Evolutionary conservation across 1,284 basidiomycete genomes (phyloP).

Genomic region (Cryptococcus sp.): DNA sequence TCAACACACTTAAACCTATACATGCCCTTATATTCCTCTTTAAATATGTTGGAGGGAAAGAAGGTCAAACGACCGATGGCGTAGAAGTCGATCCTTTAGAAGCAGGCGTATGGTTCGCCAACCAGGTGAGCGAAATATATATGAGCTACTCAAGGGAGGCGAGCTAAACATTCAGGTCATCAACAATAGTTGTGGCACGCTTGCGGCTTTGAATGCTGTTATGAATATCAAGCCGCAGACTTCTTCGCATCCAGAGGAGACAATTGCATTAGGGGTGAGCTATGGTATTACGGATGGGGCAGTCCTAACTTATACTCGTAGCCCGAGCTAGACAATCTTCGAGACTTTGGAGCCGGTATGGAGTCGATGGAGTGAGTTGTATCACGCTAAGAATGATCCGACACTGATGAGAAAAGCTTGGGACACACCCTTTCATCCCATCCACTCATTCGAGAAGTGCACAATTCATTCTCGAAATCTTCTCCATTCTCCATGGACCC

Average conservation of each 20-base stretch:
- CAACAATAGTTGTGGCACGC: constrained; percentile 87
- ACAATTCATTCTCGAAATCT: constrained; percentile 72
- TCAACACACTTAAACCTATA: constrained; percentile 69
- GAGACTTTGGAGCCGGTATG: constrained; percentile 75
- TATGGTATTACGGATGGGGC: not conserved
- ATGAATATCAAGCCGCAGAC: constrained; percentile 64
- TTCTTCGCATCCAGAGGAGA: constrained; percentile 33
- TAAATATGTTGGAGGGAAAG: constrained; percentile 69
- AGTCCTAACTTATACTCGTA: not conserved
- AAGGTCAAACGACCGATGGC: constrained; percentile 46
- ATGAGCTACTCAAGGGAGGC: not conserved
- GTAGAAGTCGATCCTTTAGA: constrained; percentile 61
- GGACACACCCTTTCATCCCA: constrained; percentile 79
- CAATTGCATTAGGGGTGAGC: constrained; percentile 57
- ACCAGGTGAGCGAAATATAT: constrained; percentile 54
- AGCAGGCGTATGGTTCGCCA: constrained; percentile 76
- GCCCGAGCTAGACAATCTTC: constrained; percentile 65
- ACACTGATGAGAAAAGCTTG: constrained; percentile 54
- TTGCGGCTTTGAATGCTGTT: constrained; percentile 81
- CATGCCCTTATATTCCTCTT: constrained; percentile 88
- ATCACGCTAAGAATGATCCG: not conserved
- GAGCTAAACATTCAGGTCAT: constrained; percentile 55
- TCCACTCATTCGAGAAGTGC: constrained; percentile 76
- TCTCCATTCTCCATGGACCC: constrained; percentile 78
- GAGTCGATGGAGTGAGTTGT: constrained; percentile 58